Base-by-base conservation (phyloP, 192 early-diverging fungal species). In the Coemansia sp. region DNA sequence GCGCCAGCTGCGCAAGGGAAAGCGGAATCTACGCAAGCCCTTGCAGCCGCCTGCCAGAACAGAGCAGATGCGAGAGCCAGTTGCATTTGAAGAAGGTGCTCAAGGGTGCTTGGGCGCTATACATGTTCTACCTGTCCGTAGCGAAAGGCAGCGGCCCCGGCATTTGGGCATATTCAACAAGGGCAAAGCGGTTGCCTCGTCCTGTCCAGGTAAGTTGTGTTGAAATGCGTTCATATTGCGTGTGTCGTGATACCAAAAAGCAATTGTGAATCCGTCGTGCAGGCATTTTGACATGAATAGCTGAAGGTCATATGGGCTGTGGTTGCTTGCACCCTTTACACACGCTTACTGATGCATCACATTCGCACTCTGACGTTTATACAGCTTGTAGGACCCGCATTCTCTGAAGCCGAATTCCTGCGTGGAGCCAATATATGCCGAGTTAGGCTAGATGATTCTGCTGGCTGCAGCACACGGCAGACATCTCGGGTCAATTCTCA, bases 111-210 rank as follows among this genome's bases (percentile, higher is more conserved):
- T 73, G n/a, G 57, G 64, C 2, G 25, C 71, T 2, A 73, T 79
- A 22, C 55, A 64, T 25, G 67, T 57, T 4, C 60, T 56, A 38
- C 71, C 72, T 0, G 2, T 54, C 5, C 4, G 27, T 17, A n/a
- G 56, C 45, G 43, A 48, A n/a, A 22, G 11, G 4, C 67, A 56
- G 17, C 55, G 64, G 15, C 37, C 56, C 2, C 61, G 57, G 52
- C 51, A 48, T 39, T 45, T 81, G 45, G 78, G 72, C 9, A 75
- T 81, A 29, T 81, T 81, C 65, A 81, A 69, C 60, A 67, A 66
- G 51, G 78, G 78, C 39, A 75, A 72, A 43, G 72, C 78, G 2
- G 78, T 72, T 37, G 78, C 64, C n/a, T 81, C 78, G 15, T 62
- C 54, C 45, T 53, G 39, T 22, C 19, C 59, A 41, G 70, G 76